Conservation (phyloP, 2,329 filamentous ascomycete genomes). For the Elsinoe perseae region DNA sequence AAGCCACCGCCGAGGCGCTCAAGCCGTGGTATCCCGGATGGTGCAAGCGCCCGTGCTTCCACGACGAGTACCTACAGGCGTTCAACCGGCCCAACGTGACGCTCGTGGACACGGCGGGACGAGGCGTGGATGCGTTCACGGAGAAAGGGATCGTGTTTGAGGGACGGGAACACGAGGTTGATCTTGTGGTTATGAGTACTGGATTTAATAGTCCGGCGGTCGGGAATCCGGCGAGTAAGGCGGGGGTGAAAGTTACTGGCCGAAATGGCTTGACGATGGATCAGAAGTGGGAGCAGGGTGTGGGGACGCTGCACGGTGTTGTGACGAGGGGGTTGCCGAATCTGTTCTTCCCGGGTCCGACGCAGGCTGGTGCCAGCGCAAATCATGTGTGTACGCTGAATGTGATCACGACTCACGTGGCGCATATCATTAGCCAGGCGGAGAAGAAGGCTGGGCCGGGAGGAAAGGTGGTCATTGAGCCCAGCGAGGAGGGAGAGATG, state of each 20-base stretch:
- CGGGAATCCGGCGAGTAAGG: conserved; percentile 27
- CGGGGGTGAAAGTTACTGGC: conserved; percentile 30
- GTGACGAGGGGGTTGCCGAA: conserved; percentile 48
- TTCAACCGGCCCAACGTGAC: conserved; percentile 55
- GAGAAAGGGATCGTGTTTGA: conserved; percentile 41
- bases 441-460: conserved; percentile 23
- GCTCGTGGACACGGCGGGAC: conserved; percentile 53
- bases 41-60: conserved; percentile 58
- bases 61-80: conserved; percentile 50
- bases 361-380: conserved; percentile 36
- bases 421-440: conserved; percentile 37
- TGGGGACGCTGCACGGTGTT: conserved; percentile 48
- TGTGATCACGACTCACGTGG: conserved; percentile 35
- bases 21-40: conserved; percentile 54
- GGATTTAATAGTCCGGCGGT: conserved; percentile 33
- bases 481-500: conserved; percentile 40
- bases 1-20: conserved; percentile 43
- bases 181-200: conserved; percentile 42
- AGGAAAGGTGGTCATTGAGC: conserved; percentile 35
- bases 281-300: conserved; percentile 38
- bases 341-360: conserved; percentile 41
- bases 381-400: conserved; percentile 37
- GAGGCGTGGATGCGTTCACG: conserved; percentile 44
- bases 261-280: conserved; percentile 39
- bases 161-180: conserved; percentile 42